Base-by-base conservation (phyloP, 306 rosid species). In the Trichosanthes truncata region DNA sequence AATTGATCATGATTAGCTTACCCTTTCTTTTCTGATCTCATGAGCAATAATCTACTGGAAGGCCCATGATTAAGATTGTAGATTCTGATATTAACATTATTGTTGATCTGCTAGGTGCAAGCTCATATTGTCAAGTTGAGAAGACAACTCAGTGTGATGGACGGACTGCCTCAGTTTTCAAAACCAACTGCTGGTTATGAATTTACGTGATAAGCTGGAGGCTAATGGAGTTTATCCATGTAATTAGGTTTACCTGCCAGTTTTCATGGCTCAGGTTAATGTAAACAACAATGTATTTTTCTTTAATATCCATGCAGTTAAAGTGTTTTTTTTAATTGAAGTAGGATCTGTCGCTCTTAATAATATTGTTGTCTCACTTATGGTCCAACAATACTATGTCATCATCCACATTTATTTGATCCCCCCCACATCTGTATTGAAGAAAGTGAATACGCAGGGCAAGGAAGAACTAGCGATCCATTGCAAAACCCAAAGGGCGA, bases 51-150 rank as follows among this genome's bases (percentile, higher is more conserved):
- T 72, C 77, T 72, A 46, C 9, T 46, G 56, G 59, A 8, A 69
- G 77, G 57, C 40, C 25, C 26, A 31, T 33, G 60, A 74, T 29
- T 49, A 49, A 17, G 78, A 31, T 31, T 18, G 45, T 74, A 31
- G 78, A 48, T 11, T 15, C 18, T 80, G 31, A 61, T 85, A 84
- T 49, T 67, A 15, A 51, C 57, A 21, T 68, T 7, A 79, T 51
- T 31, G 81, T 68, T 81, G 38, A 80, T 82, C 82, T 89, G 74
- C 52, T 85, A 93, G 99, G 97, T 93, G 82, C 99, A 93, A 93
- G 91, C 91, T 82, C 99, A 95, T 86, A 93, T 93, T 81, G 84
- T 87, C 57, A 93, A 89, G 83, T 88, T 93, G 89, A 88, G 87
- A 87, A 87, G 96, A 83, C 97, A 93, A 86, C 79, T 95, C 76